Evolutionary conservation across 1,284 basidiomycete genomes (phyloP).

Genomic region (Sutorius eximius): DNA sequence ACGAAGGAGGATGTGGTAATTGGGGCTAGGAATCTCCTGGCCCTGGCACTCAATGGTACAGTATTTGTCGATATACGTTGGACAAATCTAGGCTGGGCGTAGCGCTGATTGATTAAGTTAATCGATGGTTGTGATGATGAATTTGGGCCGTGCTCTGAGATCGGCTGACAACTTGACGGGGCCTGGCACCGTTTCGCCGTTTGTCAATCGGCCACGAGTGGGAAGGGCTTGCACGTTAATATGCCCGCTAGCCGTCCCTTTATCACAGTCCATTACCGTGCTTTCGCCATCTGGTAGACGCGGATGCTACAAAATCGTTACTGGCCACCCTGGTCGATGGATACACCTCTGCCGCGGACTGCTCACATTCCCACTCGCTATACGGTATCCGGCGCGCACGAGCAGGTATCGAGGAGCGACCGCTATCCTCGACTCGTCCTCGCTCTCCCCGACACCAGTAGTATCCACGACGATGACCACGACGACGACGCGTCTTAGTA

Average conservation of each 20-base stretch:
- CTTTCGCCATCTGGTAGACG: not conserved
- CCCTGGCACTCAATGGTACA: not conserved
- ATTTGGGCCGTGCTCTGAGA: not conserved
- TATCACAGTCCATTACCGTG: constrained; percentile 18
- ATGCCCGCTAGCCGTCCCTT: constrained; percentile 16
- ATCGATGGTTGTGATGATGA: constrained; percentile 27
- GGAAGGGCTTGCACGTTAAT: constrained; percentile 15
- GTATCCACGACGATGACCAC: constrained; percentile 9
- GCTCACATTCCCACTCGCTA: not conserved
- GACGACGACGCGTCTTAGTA: constrained; percentile 5
- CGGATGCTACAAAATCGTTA: not conserved
- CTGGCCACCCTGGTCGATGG: not conserved
- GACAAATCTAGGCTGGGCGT: not conserved
- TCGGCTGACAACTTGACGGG: constrained; percentile 11
- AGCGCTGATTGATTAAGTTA: constrained; percentile 5
- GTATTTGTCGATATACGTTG: not conserved
- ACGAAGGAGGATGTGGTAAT: not conserved
- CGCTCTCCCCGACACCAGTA: not conserved
- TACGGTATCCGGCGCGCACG: not conserved
- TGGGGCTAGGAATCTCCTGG: not conserved
- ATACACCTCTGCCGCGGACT: not conserved
- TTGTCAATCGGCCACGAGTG: constrained; percentile 22
- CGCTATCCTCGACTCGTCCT: not conserved
- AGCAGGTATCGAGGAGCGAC: not conserved
- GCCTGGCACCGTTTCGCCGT: constrained; percentile 8